phyloP scores from a whole-genome alignment of 75 land plant genomes.

The Pinus albicaulis region DNA sequence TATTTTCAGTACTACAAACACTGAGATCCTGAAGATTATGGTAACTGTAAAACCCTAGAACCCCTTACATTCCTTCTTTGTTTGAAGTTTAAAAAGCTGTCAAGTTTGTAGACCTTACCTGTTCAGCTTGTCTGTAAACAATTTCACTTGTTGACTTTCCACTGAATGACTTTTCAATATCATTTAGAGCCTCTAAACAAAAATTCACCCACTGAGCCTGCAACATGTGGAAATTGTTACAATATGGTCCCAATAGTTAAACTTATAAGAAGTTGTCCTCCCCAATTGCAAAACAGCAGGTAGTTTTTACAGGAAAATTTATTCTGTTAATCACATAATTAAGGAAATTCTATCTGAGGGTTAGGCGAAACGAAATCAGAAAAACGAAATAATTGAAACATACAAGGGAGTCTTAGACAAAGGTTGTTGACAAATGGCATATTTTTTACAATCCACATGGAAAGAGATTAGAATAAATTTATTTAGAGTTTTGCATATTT shows the following conservation, averaged over 20 bases:
- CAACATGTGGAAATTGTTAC: background rate
- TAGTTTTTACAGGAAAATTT: no score
- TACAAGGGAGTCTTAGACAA: background rate
- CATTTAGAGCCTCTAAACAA: constrained; percentile 46
- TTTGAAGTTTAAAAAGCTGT: background rate
- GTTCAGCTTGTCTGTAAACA: constrained; percentile 54
- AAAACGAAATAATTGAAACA: background rate
- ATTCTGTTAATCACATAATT: background rate
- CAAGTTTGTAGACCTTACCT: constrained; percentile 28
- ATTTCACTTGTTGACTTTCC: constrained; percentile 61
- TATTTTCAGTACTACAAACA: background rate
- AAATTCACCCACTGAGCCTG: constrained; percentile 80
- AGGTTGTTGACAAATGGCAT: background rate
- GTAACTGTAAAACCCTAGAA: constrained; percentile 1
- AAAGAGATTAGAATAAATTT: background rate
- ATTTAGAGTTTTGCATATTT: background rate
- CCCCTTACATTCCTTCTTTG: background rate
- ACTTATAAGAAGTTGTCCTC: background rate
- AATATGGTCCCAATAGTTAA: background rate
- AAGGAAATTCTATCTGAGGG: background rate
- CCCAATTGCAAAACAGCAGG: no score
- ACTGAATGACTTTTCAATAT: constrained; percentile 50
- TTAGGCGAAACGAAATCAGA: background rate
- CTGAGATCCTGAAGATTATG: background rate
- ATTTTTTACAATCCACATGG: background rate